Evolutionary conservation across 768 basidiomycete species (phyloP).

Genomic region (Psilocybe sp.): DNA sequence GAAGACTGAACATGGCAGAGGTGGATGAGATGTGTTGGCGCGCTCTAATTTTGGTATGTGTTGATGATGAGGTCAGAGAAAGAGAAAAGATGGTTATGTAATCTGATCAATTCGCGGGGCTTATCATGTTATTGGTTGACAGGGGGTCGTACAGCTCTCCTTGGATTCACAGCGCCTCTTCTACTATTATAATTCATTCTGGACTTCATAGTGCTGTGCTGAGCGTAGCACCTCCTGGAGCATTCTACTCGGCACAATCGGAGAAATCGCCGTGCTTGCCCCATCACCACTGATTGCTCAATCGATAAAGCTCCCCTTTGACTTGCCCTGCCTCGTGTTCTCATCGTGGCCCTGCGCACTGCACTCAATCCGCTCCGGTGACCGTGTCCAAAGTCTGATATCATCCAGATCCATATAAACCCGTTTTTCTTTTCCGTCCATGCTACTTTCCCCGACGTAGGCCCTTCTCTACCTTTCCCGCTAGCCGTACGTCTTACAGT

Average conservation of each 20-base stretch:
- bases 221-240: neutral
- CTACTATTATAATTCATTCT: slow-evolving; percentile 1
- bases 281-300: slow-evolving; percentile 6
- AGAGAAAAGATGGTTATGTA: neutral
- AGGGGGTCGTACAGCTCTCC: too few relatives aligned
- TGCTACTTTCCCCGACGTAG: slow-evolving; percentile 85
- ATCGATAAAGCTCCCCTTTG: slow-evolving; percentile 25
- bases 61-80: neutral
- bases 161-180: neutral
- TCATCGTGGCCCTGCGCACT: slow-evolving; percentile 38
- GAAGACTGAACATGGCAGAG: slow-evolving; percentile 23
- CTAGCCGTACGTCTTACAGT: slow-evolving; percentile 24
- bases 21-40: neutral
- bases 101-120: slow-evolving; percentile 1
- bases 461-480: slow-evolving; percentile 27
- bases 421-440: slow-evolving; percentile 29
- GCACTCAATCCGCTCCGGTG: slow-evolving; percentile 23
- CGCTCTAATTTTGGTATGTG: neutral
- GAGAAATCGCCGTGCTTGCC: slow-evolving; percentile 7
- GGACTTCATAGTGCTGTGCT: neutral
- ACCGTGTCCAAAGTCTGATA: slow-evolving; percentile 26
- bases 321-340: slow-evolving; percentile 54
- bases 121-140: slow-evolving; percentile 1
- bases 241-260: slow-evolving; percentile 1
- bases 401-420: slow-evolving; percentile 8